Evolutionary conservation across 352 stramenopile genomes (phyloP), one percentile per base, ranked within the genome.

Genomic region (Globisporangium takayamanum): DNA sequence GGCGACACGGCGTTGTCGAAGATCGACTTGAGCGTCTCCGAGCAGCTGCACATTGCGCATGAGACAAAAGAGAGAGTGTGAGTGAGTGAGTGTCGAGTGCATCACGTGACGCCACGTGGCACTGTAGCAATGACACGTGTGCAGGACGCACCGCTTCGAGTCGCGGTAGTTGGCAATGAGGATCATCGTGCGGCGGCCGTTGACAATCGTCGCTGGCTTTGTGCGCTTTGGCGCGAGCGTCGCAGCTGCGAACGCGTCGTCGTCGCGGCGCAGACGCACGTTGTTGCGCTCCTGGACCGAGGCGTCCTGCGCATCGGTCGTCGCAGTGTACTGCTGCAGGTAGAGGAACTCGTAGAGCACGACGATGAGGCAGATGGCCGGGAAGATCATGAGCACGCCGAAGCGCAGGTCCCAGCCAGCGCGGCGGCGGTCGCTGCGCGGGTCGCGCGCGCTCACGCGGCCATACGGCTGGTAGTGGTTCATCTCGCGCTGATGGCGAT

Each of bases 81-180:
- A 12, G 8, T 53, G 44, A 22, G 22, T 26, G 26, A 18, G 26
- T 42, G 49, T 33, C 28, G 28, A 33, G 28, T 37, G 49, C 25
- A 20, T 2, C 50, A 30, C 50, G 28, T 41, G 45, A 25, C 18
- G 18, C 8, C 45, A 50, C 22, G 11, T 50, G 10, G 6, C 15
- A 42, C 16, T 8, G 5, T 15, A 1, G 20, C n/a, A 47, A 3
- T 18, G 2, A 5, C 33, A 47, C 33, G 11, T 33, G 28, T 33
- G 33, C 33, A 25, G 12, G 3, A 44, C 50, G 16, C 50, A 89
- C 63, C 83, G 80, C 20, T 70, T 74, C 44, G 80, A 88, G 62
- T 92, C 83, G n/a, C 83, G 78, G 71, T 90, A 92, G 60, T 90
- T 92, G 63, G 83, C 80, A 30, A 90, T 74, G 20, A 92, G 66